These are phyloP conservation scores for Pyrrhoderma lamaoense DNA, from an alignment of 1,284 basidiomycete genomes.

Conservation along the genomic window DNA sequence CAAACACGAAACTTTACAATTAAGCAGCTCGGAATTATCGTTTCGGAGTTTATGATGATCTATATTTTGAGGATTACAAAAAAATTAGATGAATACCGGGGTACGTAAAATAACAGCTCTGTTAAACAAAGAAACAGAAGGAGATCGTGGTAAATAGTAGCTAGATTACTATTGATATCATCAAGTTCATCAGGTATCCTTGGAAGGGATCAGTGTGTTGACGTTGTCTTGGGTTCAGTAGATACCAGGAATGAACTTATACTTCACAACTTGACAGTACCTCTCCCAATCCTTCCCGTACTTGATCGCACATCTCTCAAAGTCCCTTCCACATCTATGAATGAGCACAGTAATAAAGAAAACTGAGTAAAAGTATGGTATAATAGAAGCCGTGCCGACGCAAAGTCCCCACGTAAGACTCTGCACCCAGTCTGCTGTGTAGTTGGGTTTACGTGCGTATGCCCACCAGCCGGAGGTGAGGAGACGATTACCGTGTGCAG, in stretches of 20 bases:
- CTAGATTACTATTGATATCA: neutral
- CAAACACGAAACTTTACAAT: too few species aligned
- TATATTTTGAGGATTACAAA: too few species aligned
- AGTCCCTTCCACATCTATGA: conserved; percentile 85
- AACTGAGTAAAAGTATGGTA: conserved; percentile 93
- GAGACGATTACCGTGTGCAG: conserved; percentile 87
- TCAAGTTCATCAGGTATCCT: neutral
- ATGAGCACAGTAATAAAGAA: conserved; percentile 89
- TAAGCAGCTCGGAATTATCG: too few species aligned
- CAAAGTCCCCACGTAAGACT: conserved; percentile 87
- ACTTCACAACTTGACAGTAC: conserved; percentile 82
- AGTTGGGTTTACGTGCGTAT: conserved; percentile 86
- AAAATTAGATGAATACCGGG: too few species aligned
- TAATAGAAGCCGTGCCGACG: conserved; percentile 76
- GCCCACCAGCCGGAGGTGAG: conserved; percentile 87
- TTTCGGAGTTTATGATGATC: too few species aligned
- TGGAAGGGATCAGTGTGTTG: too few species aligned
- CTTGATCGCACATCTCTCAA: conserved; percentile 88
- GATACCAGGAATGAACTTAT: conserved; percentile 80
- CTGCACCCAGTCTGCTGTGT: conserved; percentile 85
- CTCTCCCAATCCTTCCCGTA: conserved; percentile 95
- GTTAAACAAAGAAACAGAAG: too few species aligned
- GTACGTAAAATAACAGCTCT: too few species aligned
- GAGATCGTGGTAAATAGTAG: too few species aligned
- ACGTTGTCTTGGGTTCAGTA: too few species aligned